phyloP scores from a whole-genome alignment of 1,284 basidiomycete species.

The Cryptococcus sp. region DNA sequence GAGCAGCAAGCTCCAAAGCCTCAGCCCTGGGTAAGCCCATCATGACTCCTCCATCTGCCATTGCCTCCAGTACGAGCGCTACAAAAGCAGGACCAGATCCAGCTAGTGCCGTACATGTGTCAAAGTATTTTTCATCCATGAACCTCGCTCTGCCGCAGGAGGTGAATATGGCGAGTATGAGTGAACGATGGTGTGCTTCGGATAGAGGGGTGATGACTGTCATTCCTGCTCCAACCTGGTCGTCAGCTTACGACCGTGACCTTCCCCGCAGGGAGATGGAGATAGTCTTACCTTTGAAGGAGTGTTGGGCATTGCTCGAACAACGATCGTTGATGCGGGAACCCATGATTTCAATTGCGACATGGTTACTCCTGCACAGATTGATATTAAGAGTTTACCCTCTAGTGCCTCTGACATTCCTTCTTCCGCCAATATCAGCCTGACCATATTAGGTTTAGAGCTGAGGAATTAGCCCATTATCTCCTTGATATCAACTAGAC shows the following conservation, averaged over 20 bases:
- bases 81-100: constrained; percentile 97
- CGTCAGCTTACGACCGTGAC: background rate
- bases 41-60: constrained; percentile 99
- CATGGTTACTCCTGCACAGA: constrained; percentile 92
- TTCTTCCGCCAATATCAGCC: constrained; percentile 64
- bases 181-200: constrained; percentile 56
- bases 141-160: constrained; percentile 90
- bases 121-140: constrained; percentile 95
- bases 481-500: background rate
- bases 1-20: constrained; percentile 90
- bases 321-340: constrained; percentile 69
- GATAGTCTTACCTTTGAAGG: constrained; percentile 72
- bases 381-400: constrained; percentile 90
- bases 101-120: constrained; percentile 93
- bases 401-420: constrained; percentile 84
- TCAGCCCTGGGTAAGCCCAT: constrained; percentile 95
- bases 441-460: constrained; percentile 90
- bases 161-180: constrained; percentile 88
- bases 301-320: constrained; percentile 98
- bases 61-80: constrained; percentile 93
- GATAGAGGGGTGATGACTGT: constrained; percentile 68
- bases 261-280: background rate
- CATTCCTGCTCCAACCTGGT: constrained; percentile 94
- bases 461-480: constrained; percentile 48
- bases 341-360: constrained; percentile 74